Evolutionary conservation across 2,329 filamentous ascomycete genomes (phyloP).

Genomic region (Hypoxylon rubiginosum): DNA sequence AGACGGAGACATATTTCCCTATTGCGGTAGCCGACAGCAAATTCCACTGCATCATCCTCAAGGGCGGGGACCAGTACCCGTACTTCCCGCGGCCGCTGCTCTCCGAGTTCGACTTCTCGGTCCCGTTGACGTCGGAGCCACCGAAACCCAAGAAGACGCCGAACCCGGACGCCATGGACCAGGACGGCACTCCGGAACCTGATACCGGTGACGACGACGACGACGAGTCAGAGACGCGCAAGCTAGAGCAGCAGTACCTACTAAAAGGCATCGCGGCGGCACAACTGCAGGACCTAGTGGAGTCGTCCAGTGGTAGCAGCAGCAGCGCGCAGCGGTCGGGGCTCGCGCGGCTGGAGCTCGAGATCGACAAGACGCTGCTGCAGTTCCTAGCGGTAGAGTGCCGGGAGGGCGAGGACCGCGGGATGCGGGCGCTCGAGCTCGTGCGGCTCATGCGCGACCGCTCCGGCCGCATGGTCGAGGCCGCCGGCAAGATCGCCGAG

Average conservation of each 20-base stretch:
- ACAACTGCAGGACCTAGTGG: slow-evolving; percentile 81
- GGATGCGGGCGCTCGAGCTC: slow-evolving; percentile 94
- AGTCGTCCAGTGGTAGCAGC: slow-evolving; percentile 75
- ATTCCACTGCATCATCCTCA: slow-evolving; percentile 99
- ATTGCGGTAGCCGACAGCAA: slow-evolving; percentile 91
- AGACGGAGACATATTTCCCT: slow-evolving; percentile 93
- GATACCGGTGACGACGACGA: slow-evolving; percentile 54
- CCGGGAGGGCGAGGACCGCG: slow-evolving; percentile 89
- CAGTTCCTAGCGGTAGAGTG: slow-evolving; percentile 93
- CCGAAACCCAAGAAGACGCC: slow-evolving; percentile 55
- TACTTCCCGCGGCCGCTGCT: slow-evolving; percentile 93
- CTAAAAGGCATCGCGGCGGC: slow-evolving; percentile 78
- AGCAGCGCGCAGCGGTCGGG: slow-evolving; percentile 74
- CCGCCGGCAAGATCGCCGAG: slow-evolving; percentile 88
- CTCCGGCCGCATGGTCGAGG: slow-evolving; percentile 90
- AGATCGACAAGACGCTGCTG: slow-evolving; percentile 89
- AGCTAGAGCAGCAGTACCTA: slow-evolving; percentile 85
- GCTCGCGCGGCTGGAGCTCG: slow-evolving; percentile 80
- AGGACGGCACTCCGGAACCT: slow-evolving; percentile 48
- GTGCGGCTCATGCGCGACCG: slow-evolving; percentile 87
- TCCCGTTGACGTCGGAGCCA: slow-evolving; percentile 77
- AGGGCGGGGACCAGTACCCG: slow-evolving; percentile 91
- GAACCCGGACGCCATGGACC: slow-evolving; percentile 53
- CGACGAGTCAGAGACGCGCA: slow-evolving; percentile 64
- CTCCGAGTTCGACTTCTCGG: slow-evolving; percentile 91